Evolutionary conservation across 441 rosid species (phyloP), one percentile per base, ranked within the genome.

Genomic region (Jatropha multifida): DNA sequence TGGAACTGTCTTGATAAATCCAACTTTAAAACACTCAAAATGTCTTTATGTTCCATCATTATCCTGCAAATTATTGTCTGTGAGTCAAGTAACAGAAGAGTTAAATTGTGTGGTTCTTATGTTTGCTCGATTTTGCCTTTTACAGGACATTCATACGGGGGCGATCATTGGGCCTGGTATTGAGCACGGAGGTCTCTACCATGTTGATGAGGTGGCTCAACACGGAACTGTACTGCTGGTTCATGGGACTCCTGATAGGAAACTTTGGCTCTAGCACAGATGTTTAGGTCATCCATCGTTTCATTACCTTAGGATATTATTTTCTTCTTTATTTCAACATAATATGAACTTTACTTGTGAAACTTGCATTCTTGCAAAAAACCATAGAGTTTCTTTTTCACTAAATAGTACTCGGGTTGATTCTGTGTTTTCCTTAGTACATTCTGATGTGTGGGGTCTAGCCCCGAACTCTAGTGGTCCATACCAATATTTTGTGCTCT

Each of bases 391-490:
- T 12, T 65, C 49, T 17, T 65, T 65, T 41, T 40, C 12, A 3
- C 38, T 23, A 18, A 65, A 10, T 65, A 65, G 40, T 17, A 65
- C 68, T 38, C 2, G 68, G 15, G 49, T 65, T 65, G 8, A 14
- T 1, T 14, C 49, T 15, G 18, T 65, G 3, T 65, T 65, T 65
- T 65, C 49, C 11, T 60, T 60, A 38, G 7, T 60, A 23, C 64
- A 60, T 23, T 60, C 64, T 20, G 48, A 64, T 64, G 68, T 64
- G 6, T 64, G 68, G 68, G 68, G 68, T 38, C 12, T 9, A 15
- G 17, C 40, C 5, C 17, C 49, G 1, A 62, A 5, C 32, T 4
- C 1, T 27, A 37, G 13, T 32, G 18, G 42, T 32, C 23, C 23
- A 23, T 15, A 32, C 11, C 15, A n/a, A 7, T 62, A 8, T 1